These are phyloP conservation scores for Apodospora peruviana DNA, from an alignment of 495 filamentous ascomycete genomes.

Conservation along the genomic window DNA sequence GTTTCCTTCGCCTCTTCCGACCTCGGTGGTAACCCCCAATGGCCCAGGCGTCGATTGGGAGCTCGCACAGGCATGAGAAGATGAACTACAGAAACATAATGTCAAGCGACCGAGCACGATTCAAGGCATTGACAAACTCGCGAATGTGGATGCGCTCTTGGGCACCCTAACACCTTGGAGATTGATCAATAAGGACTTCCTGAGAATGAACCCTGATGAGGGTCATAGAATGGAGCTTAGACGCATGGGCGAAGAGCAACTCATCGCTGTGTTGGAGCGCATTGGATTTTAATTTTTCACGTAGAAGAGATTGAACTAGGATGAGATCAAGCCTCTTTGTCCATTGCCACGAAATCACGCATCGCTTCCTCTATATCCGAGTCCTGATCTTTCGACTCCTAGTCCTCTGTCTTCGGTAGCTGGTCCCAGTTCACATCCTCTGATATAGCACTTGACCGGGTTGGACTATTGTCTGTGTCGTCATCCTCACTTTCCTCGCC, in stretches of 20 bases:
- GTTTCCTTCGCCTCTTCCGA: slow-evolving; percentile 21
- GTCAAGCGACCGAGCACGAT: slow-evolving; percentile 28
- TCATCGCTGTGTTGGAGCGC: slow-evolving; percentile 11
- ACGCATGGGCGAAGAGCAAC: slow-evolving; percentile 9
- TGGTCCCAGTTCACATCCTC: slow-evolving; percentile 74
- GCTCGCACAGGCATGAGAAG: slow-evolving; percentile 24
- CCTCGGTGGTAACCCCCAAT: slow-evolving; percentile 8
- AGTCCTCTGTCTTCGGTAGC: slow-evolving; percentile 75
- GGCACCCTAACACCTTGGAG: slow-evolving; percentile 20
- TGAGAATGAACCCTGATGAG: slow-evolving; percentile 23
- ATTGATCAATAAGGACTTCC: slow-evolving; percentile 20
- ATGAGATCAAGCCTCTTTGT: too few species aligned
- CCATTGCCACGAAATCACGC: too few species aligned
- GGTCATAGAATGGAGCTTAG: slow-evolving; percentile 10
- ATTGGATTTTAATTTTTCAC: slow-evolving; percentile 7
- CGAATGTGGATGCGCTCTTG: slow-evolving; percentile 25
- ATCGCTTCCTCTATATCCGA: too few species aligned
- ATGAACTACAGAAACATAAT: slow-evolving; percentile 19
- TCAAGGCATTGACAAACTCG: slow-evolving; percentile 24
- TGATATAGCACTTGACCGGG: slow-evolving; percentile 38
- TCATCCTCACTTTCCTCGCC: slow-evolving; percentile 27
- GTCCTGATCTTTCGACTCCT: slow-evolving; percentile 70
- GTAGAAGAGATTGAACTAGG: background rate
- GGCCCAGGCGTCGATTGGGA: slow-evolving; percentile 23
- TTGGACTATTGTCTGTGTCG: slow-evolving; percentile 26